Evolutionary conservation across 495 filamentous ascomycete genomes (phyloP).

Genomic region (Lasiosphaeria ovina): DNA sequence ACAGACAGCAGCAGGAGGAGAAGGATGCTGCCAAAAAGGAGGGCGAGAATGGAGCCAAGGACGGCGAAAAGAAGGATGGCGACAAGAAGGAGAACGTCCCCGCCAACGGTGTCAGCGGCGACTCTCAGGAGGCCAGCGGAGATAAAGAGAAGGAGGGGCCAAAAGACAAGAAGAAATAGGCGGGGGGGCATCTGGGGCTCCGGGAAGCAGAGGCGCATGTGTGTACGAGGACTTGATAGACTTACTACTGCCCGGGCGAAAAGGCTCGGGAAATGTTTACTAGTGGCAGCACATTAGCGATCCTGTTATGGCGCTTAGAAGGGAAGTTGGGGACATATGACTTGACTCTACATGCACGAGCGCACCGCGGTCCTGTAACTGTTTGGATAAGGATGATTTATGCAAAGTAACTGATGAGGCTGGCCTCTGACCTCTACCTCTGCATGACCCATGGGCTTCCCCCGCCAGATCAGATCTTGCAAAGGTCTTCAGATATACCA

Average conservation of each 20-base stretch:
- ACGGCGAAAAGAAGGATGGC: slow-evolving; percentile 62
- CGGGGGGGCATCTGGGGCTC: not conserved
- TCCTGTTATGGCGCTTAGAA: not conserved
- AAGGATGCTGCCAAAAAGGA: slow-evolving; percentile 72
- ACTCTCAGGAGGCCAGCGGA: slow-evolving; percentile 43
- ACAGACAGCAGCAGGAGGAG: slow-evolving; percentile 94
- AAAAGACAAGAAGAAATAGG: slow-evolving; percentile 39
- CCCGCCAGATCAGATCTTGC: too few relatives aligned
- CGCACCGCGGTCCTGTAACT: too few relatives aligned
- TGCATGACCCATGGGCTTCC: too few relatives aligned
- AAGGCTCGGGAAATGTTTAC: slow-evolving; percentile 27
- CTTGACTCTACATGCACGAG: not conserved
- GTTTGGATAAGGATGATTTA: too few relatives aligned
- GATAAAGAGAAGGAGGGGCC: slow-evolving; percentile 36
- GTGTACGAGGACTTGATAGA: slow-evolving; percentile 26
- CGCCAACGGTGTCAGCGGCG: slow-evolving; percentile 11
- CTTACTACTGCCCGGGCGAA: slow-evolving; percentile 8
- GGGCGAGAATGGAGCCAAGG: slow-evolving; percentile 48
- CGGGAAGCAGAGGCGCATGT: not conserved
- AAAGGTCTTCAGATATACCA: too few relatives aligned
- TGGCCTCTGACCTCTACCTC: too few relatives aligned
- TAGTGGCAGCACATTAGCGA: slow-evolving; percentile 9
- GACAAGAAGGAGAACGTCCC: slow-evolving; percentile 52
- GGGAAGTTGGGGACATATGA: not conserved
- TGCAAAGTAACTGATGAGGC: too few relatives aligned